Conservation (phyloP, 176 grass and related monocot genomes). For the Puya raimondii region DNA sequence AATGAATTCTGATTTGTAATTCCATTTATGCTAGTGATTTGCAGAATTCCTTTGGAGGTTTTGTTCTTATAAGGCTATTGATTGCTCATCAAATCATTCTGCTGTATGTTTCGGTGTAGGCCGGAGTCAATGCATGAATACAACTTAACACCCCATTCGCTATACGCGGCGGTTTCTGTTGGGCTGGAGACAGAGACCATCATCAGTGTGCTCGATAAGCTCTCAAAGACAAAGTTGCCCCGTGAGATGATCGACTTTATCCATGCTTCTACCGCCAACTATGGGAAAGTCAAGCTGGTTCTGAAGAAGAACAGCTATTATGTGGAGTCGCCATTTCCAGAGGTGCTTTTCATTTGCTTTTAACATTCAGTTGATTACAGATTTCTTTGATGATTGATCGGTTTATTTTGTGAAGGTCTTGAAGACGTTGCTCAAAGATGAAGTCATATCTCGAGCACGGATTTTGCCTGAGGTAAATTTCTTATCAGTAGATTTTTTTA, state of each 20-base stretch:
- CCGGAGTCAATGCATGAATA: constrained; percentile 95
- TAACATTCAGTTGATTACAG: constrained; percentile 2
- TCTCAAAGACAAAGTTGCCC: constrained; percentile 85
- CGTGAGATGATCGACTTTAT: constrained; percentile 93
- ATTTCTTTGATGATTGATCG: constrained; percentile 6
- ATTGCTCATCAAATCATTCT: neutral
- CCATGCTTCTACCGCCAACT: constrained; percentile 88
- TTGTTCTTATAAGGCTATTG: neutral
- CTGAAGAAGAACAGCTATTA: constrained; percentile 97
- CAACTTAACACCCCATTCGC: constrained; percentile 85
- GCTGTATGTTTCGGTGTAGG: constrained; percentile 27
- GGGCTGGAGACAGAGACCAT: constrained; percentile 84
- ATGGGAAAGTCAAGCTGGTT: constrained; percentile 98
- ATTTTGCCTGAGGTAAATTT: constrained; percentile 49
- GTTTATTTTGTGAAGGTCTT: constrained; percentile 47
- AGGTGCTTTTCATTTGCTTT: constrained; percentile 47
- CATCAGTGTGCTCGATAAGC: constrained; percentile 80
- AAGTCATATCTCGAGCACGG: constrained; percentile 48
- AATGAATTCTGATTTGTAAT: too few species aligned
- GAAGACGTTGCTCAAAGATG: constrained; percentile 66
- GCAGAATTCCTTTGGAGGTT: neutral
- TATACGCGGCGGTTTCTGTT: constrained; percentile 95
- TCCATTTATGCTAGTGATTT: neutral
- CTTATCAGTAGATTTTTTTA: constrained; percentile 10
- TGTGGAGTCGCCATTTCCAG: constrained; percentile 79